phyloP scores from a whole-genome alignment of 1,139 yeast genomes.

The Magnusiomyces paraingens region DNA sequence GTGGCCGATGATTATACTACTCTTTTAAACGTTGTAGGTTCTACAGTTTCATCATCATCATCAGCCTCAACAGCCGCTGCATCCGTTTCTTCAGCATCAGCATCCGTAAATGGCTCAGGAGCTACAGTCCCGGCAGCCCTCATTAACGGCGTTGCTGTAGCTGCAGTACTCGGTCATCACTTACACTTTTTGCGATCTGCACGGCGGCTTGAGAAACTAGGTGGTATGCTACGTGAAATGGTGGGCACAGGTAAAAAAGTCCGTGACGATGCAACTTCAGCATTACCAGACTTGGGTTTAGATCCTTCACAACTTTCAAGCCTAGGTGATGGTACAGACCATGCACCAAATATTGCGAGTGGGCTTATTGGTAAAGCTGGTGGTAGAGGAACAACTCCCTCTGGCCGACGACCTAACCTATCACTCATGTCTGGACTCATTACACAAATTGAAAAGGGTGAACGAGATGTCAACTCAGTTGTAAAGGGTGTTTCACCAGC shows the following conservation, averaged over 20 bases:
- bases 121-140: neutral
- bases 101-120: neutral
- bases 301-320: slow-evolving; percentile 6
- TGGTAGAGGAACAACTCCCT: neutral
- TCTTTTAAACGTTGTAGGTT: neutral
- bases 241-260: slow-evolving; percentile 62
- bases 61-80: neutral
- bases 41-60: neutral
- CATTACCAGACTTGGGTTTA: slow-evolving; percentile 55
- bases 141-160: neutral
- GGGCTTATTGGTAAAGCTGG: slow-evolving; percentile 21
- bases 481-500: slow-evolving; percentile 8
- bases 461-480: slow-evolving; percentile 12
- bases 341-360: slow-evolving; percentile 6
- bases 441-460: slow-evolving; percentile 48
- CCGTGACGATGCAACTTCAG: slow-evolving; percentile 74
- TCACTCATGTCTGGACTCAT: slow-evolving; percentile 78
- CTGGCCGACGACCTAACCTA: slow-evolving; percentile 35
- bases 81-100: neutral
- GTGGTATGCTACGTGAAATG: slow-evolving; percentile 79
- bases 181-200: slow-evolving; percentile 73
- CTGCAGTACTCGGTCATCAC: slow-evolving; percentile 36
- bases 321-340: slow-evolving; percentile 11
- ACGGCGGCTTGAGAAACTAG: slow-evolving; percentile 80
- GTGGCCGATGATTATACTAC: neutral